Percentiles rank a stretch among this genome's conserved stretches.
These are phyloP conservation scores for Exserohilum rostratum DNA, from an alignment of 2,329 filamentous ascomycete genomes.

Conservation along the genomic window DNA sequence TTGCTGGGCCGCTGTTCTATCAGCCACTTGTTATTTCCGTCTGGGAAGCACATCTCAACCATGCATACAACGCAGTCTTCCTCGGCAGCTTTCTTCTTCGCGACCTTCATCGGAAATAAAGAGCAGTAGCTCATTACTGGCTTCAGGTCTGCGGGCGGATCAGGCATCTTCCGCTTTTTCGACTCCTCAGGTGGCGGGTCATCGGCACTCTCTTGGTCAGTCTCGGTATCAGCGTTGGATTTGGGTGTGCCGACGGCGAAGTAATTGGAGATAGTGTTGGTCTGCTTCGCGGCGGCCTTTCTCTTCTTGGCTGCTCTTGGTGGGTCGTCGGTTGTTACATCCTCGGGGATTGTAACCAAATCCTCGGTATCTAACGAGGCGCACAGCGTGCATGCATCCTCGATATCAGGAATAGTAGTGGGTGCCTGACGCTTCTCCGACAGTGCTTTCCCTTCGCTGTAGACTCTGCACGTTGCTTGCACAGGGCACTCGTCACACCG, in stretches of 20 bases:
- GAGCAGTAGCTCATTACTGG: conserved; percentile 37
- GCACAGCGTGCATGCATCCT: conserved; percentile 41
- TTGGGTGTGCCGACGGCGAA: conserved; percentile 32
- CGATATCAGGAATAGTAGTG: conserved; percentile 30
- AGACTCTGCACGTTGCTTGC: conserved; percentile 40
- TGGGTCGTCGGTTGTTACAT: conserved; percentile 21
- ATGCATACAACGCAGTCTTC: conserved; percentile 44
- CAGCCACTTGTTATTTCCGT: conserved; percentile 36
- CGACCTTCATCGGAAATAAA: conserved; percentile 43
- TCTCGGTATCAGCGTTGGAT: conserved; percentile 13
- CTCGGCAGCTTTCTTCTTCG: conserved; percentile 44
- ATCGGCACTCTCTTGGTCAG: conserved; percentile 5
- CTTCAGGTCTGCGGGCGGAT: conserved; percentile 12
- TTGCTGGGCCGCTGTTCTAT: conserved; percentile 47
- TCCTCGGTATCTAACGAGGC: conserved; percentile 40
- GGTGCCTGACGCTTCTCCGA: conserved; percentile 19
- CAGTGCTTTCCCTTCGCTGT: conserved; percentile 37
- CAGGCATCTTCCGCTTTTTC: conserved; percentile 35
- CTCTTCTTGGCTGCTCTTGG: conserved; percentile 29
- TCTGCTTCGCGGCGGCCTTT: conserved; percentile 25
- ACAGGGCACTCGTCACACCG: conserved; percentile 55
- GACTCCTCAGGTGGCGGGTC: conserved; percentile 5
- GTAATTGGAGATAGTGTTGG: conserved; percentile 40
- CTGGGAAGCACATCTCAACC: conserved; percentile 22
- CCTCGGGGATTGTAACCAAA: conserved; percentile 26